Base-by-base conservation (phyloP, 495 filamentous ascomycete genomes). In the Penicillium malachiteum region DNA sequence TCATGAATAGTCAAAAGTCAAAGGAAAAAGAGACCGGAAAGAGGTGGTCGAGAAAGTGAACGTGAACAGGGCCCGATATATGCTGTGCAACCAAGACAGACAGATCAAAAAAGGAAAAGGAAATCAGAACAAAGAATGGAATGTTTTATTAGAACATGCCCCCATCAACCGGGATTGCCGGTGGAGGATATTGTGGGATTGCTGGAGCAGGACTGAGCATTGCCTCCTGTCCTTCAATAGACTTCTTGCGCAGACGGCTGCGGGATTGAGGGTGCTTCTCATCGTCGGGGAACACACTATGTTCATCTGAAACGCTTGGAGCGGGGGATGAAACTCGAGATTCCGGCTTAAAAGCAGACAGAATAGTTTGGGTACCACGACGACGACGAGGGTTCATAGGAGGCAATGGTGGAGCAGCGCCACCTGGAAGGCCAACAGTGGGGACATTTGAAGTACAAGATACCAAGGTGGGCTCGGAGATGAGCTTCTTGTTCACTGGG, bases 381-480 rank as follows among this genome's bases (percentile, higher is more conserved):
- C 84, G 81, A 21, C 87, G 80, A 16, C 84, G 81, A 6, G 87
- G 87, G 67, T 90, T 88, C 73, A 89, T 87, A 3, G 85, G 84
- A 30, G 87, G 87, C 3, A 89, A 60, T 3, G 87, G 84, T 7
- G 85, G 87, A 1, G 69, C 59, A 44, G 80, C 62, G 50, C 78
- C 72, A 56, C 77, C 59, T 3, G 86, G 86, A 3, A 90, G 74
- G 38, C 81, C 79, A 11, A 88, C 78, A 0, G 83, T 84, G 3
- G 85, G 83, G 13, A 94, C 81, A 41, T 85, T 86, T 9, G 86
- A 91, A 8, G 90, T 94, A 17, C 80, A 83, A 34, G 83, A 88
- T n/a, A 93, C 69, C 52, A 96, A 87, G 0, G 81, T 88, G 0
- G 91, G 91, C 58, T 94, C 91, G 3, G 90, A 93, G 38, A 96